These are phyloP conservation scores for Cladosporium colombiae DNA, from an alignment of 2,329 filamentous ascomycete species.

Conservation along the genomic window DNA sequence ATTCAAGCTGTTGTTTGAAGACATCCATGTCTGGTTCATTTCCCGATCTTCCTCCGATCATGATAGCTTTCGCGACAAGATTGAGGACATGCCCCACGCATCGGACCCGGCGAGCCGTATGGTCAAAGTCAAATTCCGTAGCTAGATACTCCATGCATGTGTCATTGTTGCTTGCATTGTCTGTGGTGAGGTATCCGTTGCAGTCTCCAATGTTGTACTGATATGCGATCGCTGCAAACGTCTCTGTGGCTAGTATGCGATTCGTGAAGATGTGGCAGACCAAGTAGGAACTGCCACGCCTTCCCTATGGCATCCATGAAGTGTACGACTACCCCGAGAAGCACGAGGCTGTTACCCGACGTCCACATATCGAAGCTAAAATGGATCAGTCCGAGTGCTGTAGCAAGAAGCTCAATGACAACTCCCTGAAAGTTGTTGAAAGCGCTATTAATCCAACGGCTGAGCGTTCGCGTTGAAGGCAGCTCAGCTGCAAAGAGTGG, in stretches of 20 bases:
- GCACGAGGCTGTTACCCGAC: conserved; percentile 21
- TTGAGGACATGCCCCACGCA: too few relatives aligned
- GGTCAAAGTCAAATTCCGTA: too few relatives aligned
- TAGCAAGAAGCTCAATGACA: conserved; percentile 6
- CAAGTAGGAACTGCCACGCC: conserved; percentile 19
- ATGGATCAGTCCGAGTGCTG: conserved; percentile 15
- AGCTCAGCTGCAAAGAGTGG: conserved; percentile 12
- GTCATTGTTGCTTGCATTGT: too few relatives aligned
- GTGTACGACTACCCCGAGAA: conserved; percentile 23
- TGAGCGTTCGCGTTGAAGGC: conserved; percentile 9
- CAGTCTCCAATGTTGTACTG: too few relatives aligned
- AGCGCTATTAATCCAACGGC: conserved; percentile 15
- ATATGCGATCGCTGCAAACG: too few relatives aligned
- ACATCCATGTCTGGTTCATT: too few relatives aligned
- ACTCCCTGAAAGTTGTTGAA: conserved; percentile 10
- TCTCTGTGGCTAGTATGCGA: conserved; percentile 4
- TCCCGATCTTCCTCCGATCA: too few relatives aligned
- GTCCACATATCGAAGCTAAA: conserved; percentile 29
- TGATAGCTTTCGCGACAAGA: too few relatives aligned
- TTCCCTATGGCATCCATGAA: conserved; percentile 22
- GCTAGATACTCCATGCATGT: too few relatives aligned
- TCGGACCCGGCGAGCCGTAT: too few relatives aligned
- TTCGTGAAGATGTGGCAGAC: conserved; percentile 20
- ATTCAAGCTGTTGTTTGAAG: too few relatives aligned
- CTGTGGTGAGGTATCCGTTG: too few relatives aligned